Evolutionary conservation across 2,329 filamentous ascomycete genomes (phyloP), one percentile per base, ranked within the genome.

Genomic region (Teratosphaeria epicoccoides): DNA sequence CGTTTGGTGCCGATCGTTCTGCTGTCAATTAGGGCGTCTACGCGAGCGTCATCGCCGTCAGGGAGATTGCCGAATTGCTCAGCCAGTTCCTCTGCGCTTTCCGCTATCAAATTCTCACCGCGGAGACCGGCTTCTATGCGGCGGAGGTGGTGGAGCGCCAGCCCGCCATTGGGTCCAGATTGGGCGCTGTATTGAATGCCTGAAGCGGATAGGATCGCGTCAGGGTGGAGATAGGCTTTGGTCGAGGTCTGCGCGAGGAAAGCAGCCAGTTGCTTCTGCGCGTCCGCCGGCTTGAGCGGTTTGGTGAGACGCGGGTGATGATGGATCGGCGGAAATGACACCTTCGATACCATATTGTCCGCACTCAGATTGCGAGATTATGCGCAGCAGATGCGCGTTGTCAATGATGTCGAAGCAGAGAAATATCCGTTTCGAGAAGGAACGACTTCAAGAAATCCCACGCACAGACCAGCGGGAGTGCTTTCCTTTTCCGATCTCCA

Each of bases 101-200:
- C 72, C 0, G 68, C 68, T 57, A 68, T 73, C 24, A 79, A 61
- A 55, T 69, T 71, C 63, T 80, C 76, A 22, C 78, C 78, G 20
- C 68, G 62, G 53, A 81, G 57, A 0, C 77, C 77, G 5, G 73
- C 72, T 55, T 76, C 74, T 7, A 81, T 73, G 46, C 78, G 71
- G 33, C 72, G 68, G 45, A 81, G 62, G 58, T 79, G 76, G 61
- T 78, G 74, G 49, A 81, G 67, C 12, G 72, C 68, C n/a, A 78
- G 66, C 6, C 73, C 71, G 43, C 75, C 73, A 17, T 59, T 61
- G 0, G 71, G 66, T 1, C 74, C 74, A 46, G 68, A 67, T 46
- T 70, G 63, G 14, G 71, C 66, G 22, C 67, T 65, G 60, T 71
- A 74, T 11, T 63, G 62, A 6, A 74, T 67, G 44, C 73, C 73